A percentile compares a stretch with the other conserved stretches of the same genome.
These are phyloP conservation scores for Salvia splendens DNA, from an alignment of 257 asterid species.

Conservation along the genomic window DNA sequence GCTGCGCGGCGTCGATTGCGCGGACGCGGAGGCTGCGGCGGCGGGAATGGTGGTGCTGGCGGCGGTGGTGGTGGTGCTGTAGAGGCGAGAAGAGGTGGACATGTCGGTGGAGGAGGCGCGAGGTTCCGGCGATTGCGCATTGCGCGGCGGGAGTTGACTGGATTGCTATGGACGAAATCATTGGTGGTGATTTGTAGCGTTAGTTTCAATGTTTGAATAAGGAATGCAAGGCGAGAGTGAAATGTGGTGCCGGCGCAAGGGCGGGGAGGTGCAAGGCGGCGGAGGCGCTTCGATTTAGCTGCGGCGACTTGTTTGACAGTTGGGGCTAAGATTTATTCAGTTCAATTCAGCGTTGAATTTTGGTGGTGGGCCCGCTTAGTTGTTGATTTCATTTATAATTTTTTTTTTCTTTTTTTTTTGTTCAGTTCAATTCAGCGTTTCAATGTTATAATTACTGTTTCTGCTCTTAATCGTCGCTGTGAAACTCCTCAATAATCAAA, in stretches of 20 bases:
- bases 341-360: too few species aligned
- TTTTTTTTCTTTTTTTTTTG: too few species aligned
- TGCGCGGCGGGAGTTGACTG: constrained; percentile 35
- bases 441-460: too few species aligned
- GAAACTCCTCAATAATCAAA: too few species aligned
- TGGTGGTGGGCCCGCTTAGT: too few species aligned
- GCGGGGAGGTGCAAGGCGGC: not conserved
- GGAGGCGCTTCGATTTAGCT: not conserved
- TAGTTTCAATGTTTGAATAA: not conserved
- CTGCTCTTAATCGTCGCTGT: too few species aligned
- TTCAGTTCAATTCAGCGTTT: too few species aligned
- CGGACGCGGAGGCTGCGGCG: constrained; percentile 40
- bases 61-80: not conserved
- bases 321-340: too few species aligned
- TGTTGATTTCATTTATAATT: too few species aligned
- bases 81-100: constrained; percentile 24
- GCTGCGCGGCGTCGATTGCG: constrained; percentile 77
- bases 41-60: constrained; percentile 16
- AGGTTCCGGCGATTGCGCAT: constrained; percentile 21
- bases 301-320: not conserved
- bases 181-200: constrained; percentile 5
- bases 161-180: constrained; percentile 46
- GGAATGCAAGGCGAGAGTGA: not conserved
- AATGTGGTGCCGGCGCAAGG: not conserved
- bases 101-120: constrained; percentile 27